Base-by-base conservation (phyloP, 306 rosid species). In the Boehmeria nivea region DNA sequence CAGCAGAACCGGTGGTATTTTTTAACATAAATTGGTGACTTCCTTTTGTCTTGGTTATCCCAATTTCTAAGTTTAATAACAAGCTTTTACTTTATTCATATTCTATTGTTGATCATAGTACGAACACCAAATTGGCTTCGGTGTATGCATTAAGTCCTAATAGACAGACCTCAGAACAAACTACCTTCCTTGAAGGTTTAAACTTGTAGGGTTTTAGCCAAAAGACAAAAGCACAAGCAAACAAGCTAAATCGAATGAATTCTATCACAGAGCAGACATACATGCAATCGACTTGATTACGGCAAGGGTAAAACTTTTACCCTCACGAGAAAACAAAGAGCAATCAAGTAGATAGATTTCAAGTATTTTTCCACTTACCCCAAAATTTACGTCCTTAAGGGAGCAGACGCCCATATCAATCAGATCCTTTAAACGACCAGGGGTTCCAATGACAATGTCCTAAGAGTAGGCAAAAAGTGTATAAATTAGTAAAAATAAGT, bases 401-500 rank as follows among this genome's bases (percentile, higher is more conserved):
- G 62, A 8, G 57, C 78, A 83, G 40, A 87, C 56, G 56, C 87
- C 96, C 91, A 87, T 91, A 64, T 91, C 89, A 44, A 91, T 74
- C 69, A 91, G 77, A 79, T 91, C 96, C 78, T 78, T 83, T 44
- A 91, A 81, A 54, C 99, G 96, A 52, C 99, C 99, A 51, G 99
- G 99, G 33, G 99, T 87, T 75, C 95, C 96, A 56, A 91, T 87
- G 57, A 91, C 87, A 42, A 91, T 83, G 68, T 91, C 99, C 99
- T 91, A 65, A 24, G 34, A 36, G 24, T 44, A 52, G 12, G 48
- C 34, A 33, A 21, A 38, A 16, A 40, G 36, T 26, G 21, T 11
- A 6, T 26, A 17, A 21, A 52, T 11, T 28, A 21, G 15, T 54
- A n/a, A 13, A 43, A 12, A 31, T 25, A 40, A 46, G 40, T 14